Percentiles rank a stretch among this genome's conserved stretches.
Evolutionary conservation across 257 asterid species (phyloP).

Genomic region (Solanum chmielewskii): DNA sequence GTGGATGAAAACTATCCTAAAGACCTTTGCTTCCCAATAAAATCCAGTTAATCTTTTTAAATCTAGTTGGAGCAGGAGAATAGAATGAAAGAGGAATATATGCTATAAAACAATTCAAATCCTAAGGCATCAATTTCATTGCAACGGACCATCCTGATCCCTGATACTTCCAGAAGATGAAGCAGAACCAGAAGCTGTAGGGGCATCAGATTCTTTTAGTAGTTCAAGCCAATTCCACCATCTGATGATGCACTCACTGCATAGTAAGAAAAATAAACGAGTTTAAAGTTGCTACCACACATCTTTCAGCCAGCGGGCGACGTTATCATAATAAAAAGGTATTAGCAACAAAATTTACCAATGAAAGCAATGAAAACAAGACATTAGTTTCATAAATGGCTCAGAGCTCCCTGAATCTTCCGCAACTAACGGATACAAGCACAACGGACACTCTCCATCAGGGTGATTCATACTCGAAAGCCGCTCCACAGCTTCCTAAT

Average conservation of each 20-base stretch:
- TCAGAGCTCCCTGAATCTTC: constrained; percentile 33
- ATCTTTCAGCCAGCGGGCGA: neutral
- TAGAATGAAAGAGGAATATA: neutral
- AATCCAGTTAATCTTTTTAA: neutral
- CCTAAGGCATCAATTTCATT: neutral
- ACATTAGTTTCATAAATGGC: constrained; percentile 95
- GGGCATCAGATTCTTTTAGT: constrained; percentile 32
- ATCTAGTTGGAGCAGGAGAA: neutral
- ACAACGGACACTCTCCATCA: constrained; percentile 85
- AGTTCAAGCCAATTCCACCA: constrained; percentile 75
- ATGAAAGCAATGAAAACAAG: constrained; percentile 97
- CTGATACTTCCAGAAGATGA: constrained; percentile 21
- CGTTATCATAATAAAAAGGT: neutral
- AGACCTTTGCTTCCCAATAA: neutral
- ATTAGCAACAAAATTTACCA: constrained; percentile 34
- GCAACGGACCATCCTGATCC: constrained; percentile 39
- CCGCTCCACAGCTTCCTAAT: constrained; percentile 90
- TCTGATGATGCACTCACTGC: constrained; percentile 73
- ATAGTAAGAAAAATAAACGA: constrained; percentile 6
- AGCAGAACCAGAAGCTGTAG: constrained; percentile 21
- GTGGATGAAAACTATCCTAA: neutral
- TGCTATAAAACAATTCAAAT: neutral
- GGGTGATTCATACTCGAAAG: constrained; percentile 91
- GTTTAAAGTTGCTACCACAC: neutral
- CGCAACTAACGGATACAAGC: constrained; percentile 70